Percentiles rank a stretch among this genome's conserved stretches.
Evolutionary conservation across 768 basidiomycete species (phyloP).

Genomic region (Gelatoporia subvermispora): DNA sequence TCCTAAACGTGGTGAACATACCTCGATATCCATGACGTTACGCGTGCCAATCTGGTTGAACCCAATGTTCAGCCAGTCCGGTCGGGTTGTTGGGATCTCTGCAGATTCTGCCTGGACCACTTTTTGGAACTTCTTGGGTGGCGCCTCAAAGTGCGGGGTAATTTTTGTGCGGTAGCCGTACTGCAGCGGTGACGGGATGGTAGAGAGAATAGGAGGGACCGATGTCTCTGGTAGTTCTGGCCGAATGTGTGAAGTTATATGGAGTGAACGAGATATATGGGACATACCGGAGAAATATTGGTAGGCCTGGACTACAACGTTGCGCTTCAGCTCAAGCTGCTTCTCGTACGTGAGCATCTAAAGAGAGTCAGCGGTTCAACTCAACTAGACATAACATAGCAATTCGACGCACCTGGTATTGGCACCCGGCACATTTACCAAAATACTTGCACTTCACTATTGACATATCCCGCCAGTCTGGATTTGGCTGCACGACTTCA

Average conservation of each 20-base stretch:
- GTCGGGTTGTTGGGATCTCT: conserved; percentile 19
- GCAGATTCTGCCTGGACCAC: conserved; percentile 12
- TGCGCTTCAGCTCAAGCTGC: conserved; percentile 83
- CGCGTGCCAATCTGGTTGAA: conserved; percentile 79
- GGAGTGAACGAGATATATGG: neutral
- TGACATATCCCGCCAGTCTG: conserved; percentile 56
- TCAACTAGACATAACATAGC: neutral
- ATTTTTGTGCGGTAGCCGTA: conserved; percentile 96
- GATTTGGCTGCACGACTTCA: conserved; percentile 58
- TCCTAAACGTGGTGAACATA: conserved; percentile 20
- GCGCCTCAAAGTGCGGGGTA: conserved; percentile 91
- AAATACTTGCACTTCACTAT: conserved; percentile 82
- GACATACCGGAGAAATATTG: conserved; percentile 60
- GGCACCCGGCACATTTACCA: conserved; percentile 86
- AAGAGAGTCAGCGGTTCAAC: neutral
- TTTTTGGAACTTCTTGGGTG: conserved; percentile 40
- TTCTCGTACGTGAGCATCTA: conserved; percentile 85
- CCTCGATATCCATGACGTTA: conserved; percentile 88
- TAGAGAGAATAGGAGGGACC: conserved; percentile 65
- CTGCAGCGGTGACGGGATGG: conserved; percentile 82
- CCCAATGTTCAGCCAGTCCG: conserved; percentile 80
- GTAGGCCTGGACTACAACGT: conserved; percentile 83
- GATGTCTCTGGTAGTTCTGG: conserved; percentile 49
- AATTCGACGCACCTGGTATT: conserved; percentile 66
- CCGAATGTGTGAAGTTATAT: neutral